Conservation (phyloP, 2,329 filamentous ascomycete species). For the Xylaria sp. region DNA sequence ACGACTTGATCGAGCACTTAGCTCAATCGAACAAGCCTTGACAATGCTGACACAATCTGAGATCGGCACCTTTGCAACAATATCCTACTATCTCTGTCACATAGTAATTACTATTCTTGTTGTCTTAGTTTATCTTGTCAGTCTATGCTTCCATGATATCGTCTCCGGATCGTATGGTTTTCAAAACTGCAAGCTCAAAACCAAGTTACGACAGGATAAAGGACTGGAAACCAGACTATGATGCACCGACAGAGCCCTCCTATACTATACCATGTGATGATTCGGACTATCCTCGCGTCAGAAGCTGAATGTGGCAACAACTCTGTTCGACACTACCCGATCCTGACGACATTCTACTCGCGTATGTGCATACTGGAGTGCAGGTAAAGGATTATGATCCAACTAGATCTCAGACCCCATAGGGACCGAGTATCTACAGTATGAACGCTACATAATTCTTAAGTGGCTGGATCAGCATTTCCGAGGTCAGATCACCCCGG, state of each 20-base stretch:
- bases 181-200: background rate
- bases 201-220: background rate
- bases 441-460: background rate
- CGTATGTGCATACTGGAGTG: conserved; percentile 2
- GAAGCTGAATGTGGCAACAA: background rate
- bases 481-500: background rate
- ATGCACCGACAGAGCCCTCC: too few relatives aligned
- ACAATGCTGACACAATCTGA: background rate
- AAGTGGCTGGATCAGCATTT: background rate
- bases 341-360: conserved; percentile 15
- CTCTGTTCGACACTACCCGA: conserved; percentile 2
- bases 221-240: background rate
- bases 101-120: background rate
- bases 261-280: background rate
- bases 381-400: background rate
- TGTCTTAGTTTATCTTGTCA: background rate
- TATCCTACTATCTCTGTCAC: background rate
- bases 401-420: background rate
- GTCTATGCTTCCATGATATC: too few relatives aligned
- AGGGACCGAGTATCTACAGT: background rate
- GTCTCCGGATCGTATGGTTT: too few relatives aligned
- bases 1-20: background rate
- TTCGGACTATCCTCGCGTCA: background rate
- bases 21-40: background rate
- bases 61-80: background rate